Evolutionary conservation across 257 asterid genomes (phyloP).

Genomic region (Perilla frutescens): DNA sequence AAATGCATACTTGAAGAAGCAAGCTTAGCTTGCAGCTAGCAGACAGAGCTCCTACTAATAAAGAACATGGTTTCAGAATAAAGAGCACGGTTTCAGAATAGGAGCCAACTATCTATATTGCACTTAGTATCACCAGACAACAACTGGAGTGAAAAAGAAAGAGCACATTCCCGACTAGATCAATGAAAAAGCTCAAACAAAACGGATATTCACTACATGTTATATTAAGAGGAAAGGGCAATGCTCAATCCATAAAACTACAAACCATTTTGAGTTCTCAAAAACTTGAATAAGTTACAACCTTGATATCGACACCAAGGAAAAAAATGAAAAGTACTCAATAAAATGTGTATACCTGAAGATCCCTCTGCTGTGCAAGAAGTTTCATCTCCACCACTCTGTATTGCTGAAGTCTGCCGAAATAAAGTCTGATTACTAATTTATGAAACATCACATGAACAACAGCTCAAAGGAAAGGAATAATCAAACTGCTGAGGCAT

Average conservation of each 20-base stretch:
- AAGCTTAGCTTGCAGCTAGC: neutral
- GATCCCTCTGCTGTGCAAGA: constrained; percentile 70
- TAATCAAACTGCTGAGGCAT: neutral
- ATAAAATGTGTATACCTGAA: constrained; percentile 58
- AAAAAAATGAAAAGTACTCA: constrained; percentile 1
- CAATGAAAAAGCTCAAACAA: neutral
- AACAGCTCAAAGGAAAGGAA: constrained; percentile 4
- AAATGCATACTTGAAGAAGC: constrained; percentile 1
- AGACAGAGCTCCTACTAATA: neutral
- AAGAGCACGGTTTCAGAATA: constrained; percentile 12
- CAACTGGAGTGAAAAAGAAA: neutral
- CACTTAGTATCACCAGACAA: neutral
- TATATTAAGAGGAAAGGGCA: neutral
- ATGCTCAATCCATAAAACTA: neutral
- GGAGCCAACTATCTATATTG: neutral
- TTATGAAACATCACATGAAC: neutral
- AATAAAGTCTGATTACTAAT: constrained; percentile 29
- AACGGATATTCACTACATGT: neutral
- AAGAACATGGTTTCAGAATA: constrained; percentile 13
- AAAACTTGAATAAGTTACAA: constrained; percentile 4
- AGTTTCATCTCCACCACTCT: constrained; percentile 71
- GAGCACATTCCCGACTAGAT: neutral
- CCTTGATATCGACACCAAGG: constrained; percentile 9
- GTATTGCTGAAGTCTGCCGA: constrained; percentile 64
- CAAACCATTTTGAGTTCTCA: neutral